Evolutionary conservation across 192 early-diverging fungal species (phyloP), one percentile per base, ranked within the genome.

Genomic region (Dissophora ornata): DNA sequence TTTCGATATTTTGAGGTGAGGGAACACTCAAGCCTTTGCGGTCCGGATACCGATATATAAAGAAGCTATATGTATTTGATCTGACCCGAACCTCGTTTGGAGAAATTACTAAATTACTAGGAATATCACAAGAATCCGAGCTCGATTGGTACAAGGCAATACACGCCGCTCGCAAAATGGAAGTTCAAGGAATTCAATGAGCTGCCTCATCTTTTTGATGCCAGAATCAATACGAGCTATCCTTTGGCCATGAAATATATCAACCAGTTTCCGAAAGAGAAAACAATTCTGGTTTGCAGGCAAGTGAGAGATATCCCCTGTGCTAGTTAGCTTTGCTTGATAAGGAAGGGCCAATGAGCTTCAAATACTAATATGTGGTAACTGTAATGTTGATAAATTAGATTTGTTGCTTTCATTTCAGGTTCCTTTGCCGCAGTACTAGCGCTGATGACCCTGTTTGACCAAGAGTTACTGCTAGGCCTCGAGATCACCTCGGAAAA

Each of bases 151-250:
- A 90, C 91, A 19, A 89, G 98, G 33, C 83, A 85, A 10, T 99
- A 95, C 59, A 89, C 95, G 1, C 90, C 91, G 9, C 87, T 93
- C 54, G 97, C 97, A 4, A 83, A 86, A 28, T 98, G 94, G 95
- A 94, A 93, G 77, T 93, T 98, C 62, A 90, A 97, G 53, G 96
- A 98, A 81, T 98, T 98, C 69, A 98, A 99, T 80, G 98, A 99
- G 73, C 84, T 98, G 19, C 94, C 96, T 1, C 96, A 99, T 77
- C 60, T 92, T 19, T 96, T 98, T 71, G 79, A 91, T 32, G 71
- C 77, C 24, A 90, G 98, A 13, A 79, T 98, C 19, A 88, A 89
- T 60, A 57, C 86, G 0, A 93, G 91, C 24, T 88, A 94, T 71
- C 84, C 86, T 12, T 71, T 85, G 46, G 96, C 97, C 0, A 88